phyloP scores from a whole-genome alignment of 345 rosid species.

The Salix dunnii region DNA sequence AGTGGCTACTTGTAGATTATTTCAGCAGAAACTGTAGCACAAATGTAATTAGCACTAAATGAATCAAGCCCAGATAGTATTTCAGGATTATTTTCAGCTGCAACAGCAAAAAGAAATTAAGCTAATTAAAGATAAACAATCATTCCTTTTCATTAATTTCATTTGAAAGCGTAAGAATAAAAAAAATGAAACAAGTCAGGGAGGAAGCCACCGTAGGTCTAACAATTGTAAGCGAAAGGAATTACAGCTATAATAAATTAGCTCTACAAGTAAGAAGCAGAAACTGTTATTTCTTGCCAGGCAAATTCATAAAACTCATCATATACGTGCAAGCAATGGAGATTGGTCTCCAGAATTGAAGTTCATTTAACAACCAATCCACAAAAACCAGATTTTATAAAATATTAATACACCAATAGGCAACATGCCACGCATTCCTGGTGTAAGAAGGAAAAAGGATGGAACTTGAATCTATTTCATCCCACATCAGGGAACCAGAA shows the following conservation, averaged over 20 bases:
- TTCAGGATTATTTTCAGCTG: slow-evolving; percentile 2
- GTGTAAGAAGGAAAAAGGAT: background rate
- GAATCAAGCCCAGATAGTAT: background rate
- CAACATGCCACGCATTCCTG: background rate
- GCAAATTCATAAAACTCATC: background rate
- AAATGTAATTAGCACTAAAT: background rate
- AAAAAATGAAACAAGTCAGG: background rate
- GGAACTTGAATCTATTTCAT: background rate
- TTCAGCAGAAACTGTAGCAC: background rate
- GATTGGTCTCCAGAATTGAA: background rate
- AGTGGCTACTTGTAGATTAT: background rate
- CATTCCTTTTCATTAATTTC: background rate
- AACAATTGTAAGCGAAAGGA: background rate
- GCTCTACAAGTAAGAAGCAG: background rate
- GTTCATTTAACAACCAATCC: background rate
- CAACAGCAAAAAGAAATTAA: background rate
- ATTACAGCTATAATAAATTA: slow-evolving; percentile 1
- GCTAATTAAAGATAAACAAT: background rate
- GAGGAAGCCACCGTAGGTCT: background rate
- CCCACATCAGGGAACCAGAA: background rate
- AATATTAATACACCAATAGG: background rate
- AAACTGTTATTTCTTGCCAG: background rate
- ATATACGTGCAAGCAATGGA: background rate
- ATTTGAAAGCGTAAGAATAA: background rate
- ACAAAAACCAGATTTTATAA: background rate